These are phyloP conservation scores for Boletus barrowsii DNA, from an alignment of 768 basidiomycete species.

Conservation along the genomic window DNA sequence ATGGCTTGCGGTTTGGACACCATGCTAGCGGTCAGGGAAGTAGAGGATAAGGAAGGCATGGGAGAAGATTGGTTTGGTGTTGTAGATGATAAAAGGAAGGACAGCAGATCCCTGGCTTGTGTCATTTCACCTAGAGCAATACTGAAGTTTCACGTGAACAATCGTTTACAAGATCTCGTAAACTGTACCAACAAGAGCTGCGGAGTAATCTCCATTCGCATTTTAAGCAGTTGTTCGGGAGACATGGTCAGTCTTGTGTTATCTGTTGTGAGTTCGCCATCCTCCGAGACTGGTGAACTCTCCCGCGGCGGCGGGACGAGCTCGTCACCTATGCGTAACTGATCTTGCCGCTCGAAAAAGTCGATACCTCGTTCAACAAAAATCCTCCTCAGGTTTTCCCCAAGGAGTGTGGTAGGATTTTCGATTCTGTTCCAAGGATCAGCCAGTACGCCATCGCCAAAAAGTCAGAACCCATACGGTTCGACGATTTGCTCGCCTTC, in stretches of 20 bases:
- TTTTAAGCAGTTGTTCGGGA: slow-evolving; percentile 65
- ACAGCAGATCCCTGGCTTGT: slow-evolving; percentile 68
- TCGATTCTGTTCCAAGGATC: slow-evolving; percentile 42
- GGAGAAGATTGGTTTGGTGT: slow-evolving; percentile 34
- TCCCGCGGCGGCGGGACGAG: slow-evolving; percentile 28
- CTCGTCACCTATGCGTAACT: slow-evolving; percentile 17
- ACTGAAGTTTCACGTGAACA: slow-evolving; percentile 37
- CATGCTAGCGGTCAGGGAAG: slow-evolving; percentile 55
- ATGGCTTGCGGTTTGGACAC: slow-evolving; percentile 68
- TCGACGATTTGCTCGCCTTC: slow-evolving; percentile 71
- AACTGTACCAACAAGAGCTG: slow-evolving; percentile 63
- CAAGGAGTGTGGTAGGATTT: slow-evolving; percentile 56
- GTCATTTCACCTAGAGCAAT: slow-evolving; percentile 78
- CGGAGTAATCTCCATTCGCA: slow-evolving; percentile 69
- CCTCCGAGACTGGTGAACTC: slow-evolving; percentile 24
- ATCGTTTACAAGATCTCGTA: not conserved
- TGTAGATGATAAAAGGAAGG: slow-evolving; percentile 49
- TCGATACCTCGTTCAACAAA: slow-evolving; percentile 72
- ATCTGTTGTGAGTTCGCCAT: slow-evolving; percentile 31
- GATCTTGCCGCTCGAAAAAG: slow-evolving; percentile 60
- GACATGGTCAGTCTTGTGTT: slow-evolving; percentile 51
- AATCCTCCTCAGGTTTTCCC: slow-evolving; percentile 63
- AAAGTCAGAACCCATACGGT: slow-evolving; percentile 47
- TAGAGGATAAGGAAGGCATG: slow-evolving; percentile 26
- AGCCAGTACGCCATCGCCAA: slow-evolving; percentile 7